phyloP scores from a whole-genome alignment of 306 rosid species.

The Prunus kanzakura region DNA sequence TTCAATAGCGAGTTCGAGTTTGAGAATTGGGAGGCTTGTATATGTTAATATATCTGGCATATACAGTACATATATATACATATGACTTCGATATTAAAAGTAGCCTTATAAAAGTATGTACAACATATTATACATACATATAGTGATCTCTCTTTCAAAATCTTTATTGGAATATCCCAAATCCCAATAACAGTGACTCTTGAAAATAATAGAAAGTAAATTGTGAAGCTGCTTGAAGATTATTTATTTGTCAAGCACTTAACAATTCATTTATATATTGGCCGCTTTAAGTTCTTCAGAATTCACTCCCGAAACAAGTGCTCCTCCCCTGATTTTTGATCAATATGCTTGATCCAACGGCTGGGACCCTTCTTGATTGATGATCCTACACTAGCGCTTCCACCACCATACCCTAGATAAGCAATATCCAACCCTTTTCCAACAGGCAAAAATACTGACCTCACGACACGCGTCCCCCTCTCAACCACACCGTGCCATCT shows the following conservation, averaged over 20 bases:
- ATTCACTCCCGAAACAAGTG: slow-evolving; percentile 52
- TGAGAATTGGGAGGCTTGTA: too few species aligned
- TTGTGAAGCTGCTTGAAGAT: slow-evolving; percentile 9
- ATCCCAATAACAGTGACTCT: neutral
- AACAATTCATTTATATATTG: neutral
- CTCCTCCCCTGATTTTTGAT: slow-evolving; percentile 74
- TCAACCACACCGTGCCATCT: slow-evolving; percentile 55
- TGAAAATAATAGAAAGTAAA: neutral
- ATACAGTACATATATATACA: neutral
- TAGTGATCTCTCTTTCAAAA: neutral
- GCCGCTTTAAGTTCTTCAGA: neutral
- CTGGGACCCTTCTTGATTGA: slow-evolving; percentile 20
- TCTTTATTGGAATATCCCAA: neutral
- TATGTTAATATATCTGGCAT: too few species aligned
- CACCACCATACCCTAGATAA: slow-evolving; percentile 55
- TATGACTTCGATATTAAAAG: neutral
- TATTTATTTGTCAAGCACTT: slow-evolving; percentile 9
- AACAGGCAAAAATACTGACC: slow-evolving; percentile 71
- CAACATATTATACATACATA: neutral
- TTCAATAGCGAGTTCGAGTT: too few species aligned
- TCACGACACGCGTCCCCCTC: slow-evolving; percentile 69
- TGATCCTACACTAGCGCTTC: neutral
- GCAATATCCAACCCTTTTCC: slow-evolving; percentile 87
- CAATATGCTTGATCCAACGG: slow-evolving; percentile 81
- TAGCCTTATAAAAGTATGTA: neutral